Percentiles rank a stretch among this genome's conserved stretches.
Evolutionary conservation across 768 basidiomycete genomes (phyloP).

Genomic region (Mycena capillaripes): DNA sequence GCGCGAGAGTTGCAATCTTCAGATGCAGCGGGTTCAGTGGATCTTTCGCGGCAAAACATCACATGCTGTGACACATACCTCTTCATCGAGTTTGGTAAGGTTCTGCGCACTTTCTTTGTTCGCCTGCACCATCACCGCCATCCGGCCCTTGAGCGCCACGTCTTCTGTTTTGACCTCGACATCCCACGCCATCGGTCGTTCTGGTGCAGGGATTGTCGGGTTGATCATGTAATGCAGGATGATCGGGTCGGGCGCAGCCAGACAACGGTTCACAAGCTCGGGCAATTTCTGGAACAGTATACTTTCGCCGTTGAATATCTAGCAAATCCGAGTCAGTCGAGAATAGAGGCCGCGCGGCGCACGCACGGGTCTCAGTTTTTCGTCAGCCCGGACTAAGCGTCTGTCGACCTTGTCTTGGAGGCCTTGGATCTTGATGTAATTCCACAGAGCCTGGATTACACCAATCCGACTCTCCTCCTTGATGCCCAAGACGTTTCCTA

Average conservation of each 20-base stretch:
- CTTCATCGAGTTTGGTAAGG: conserved; percentile 85
- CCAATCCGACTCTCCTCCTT: conserved; percentile 89
- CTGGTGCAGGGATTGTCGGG: conserved; percentile 72
- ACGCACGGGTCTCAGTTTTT: conserved; percentile 72
- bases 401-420: conserved; percentile 89
- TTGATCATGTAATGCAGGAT: conserved; percentile 83
- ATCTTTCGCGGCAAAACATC: background rate
- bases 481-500: conserved; percentile 78
- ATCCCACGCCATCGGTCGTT: conserved; percentile 85
- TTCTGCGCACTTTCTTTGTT: conserved; percentile 79
- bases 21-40: background rate
- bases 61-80: conserved; percentile 75
- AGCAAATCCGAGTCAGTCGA: background rate
- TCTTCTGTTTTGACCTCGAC: conserved; percentile 93
- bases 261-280: conserved; percentile 85
- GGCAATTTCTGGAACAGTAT: conserved; percentile 86
- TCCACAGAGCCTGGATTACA: conserved; percentile 89
- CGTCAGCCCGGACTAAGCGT: conserved; percentile 78
- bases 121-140: conserved; percentile 78
- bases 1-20: conserved; percentile 86
- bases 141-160: conserved; percentile 75
- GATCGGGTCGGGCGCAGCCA: conserved; percentile 84
- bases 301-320: conserved; percentile 82
- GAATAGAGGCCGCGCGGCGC: background rate
- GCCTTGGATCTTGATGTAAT: conserved; percentile 88